These are phyloP conservation scores for Endotrypanum monterogeii DNA, from an alignment of 208 protist genomes.

Conservation along the genomic window DNA sequence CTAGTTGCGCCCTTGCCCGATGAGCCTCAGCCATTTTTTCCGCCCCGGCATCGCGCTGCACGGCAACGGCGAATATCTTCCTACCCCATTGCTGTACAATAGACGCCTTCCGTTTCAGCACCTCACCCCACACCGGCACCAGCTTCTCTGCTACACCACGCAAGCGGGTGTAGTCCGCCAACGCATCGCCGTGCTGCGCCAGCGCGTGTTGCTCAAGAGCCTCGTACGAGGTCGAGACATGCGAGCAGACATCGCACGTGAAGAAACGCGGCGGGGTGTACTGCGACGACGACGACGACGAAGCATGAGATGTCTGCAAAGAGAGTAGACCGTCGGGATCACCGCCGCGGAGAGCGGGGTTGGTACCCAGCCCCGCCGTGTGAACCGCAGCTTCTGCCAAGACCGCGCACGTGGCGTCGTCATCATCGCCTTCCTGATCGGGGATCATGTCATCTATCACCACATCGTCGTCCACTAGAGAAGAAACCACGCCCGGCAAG, in stretches of 20 bases:
- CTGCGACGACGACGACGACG: neutral
- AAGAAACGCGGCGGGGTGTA: slow-evolving; percentile 30
- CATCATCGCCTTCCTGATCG: neutral
- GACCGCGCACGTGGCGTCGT: neutral
- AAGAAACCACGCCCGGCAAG: neutral
- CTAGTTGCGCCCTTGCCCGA: slow-evolving; percentile 77
- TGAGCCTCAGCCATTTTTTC: slow-evolving; percentile 80
- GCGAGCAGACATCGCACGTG: slow-evolving; percentile 76
- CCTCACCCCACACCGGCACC: slow-evolving; percentile 45
- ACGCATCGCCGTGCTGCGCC: slow-evolving; percentile 41
- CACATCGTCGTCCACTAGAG: neutral
- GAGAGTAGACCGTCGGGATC: neutral
- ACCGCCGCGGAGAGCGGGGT: slow-evolving; percentile 2
- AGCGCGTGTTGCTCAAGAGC: slow-evolving; percentile 64
- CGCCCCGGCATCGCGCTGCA: slow-evolving; percentile 75
- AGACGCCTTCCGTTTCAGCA: slow-evolving; percentile 34
- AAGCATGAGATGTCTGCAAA: neutral
- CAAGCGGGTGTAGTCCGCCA: slow-evolving; percentile 64
- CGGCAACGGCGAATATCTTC: slow-evolving; percentile 57
- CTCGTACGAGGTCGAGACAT: slow-evolving; percentile 48
- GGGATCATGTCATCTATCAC: neutral
- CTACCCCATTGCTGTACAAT: slow-evolving; percentile 47
- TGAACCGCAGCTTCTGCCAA: neutral
- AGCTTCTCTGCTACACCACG: slow-evolving; percentile 50
- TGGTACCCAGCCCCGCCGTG: neutral